Evolutionary conservation across 768 basidiomycete genomes (phyloP).

Genomic region (Suillus tomentosus): DNA sequence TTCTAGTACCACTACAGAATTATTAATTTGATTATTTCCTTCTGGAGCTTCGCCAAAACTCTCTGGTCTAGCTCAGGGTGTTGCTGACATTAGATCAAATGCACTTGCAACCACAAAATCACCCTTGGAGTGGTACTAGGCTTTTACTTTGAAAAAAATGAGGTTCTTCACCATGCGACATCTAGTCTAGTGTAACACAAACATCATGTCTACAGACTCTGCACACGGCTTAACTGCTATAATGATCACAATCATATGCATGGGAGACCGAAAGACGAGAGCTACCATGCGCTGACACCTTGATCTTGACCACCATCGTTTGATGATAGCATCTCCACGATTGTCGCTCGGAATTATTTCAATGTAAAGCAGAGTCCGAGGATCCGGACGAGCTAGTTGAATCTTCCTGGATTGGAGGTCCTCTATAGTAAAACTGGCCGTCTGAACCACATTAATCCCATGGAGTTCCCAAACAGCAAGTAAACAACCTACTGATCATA

Average conservation of each 20-base stretch:
- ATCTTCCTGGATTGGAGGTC: conserved; percentile 41
- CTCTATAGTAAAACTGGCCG: conserved; percentile 45
- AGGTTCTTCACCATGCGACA: neutral
- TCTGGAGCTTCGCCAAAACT: too few relatives aligned
- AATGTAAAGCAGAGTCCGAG: neutral
- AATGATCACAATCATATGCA: neutral
- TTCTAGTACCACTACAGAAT: too few relatives aligned
- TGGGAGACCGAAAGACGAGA: neutral
- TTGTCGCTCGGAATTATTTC: neutral
- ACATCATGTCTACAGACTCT: neutral
- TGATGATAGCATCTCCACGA: neutral
- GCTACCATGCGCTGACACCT: neutral
- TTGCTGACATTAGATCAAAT: too few relatives aligned
- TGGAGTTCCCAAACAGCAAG: neutral
- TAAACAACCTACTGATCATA: conserved; percentile 45
- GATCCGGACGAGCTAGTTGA: neutral
- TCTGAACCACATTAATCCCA: conserved; percentile 28
- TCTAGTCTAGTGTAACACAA: neutral
- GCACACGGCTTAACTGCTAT: neutral
- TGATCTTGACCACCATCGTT: neutral
- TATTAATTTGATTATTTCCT: too few relatives aligned
- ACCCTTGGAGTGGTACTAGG: too few relatives aligned
- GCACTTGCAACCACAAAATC: too few relatives aligned
- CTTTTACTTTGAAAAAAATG: neutral
- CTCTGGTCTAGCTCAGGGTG: too few relatives aligned